Conservation (phyloP, 2,329 filamentous ascomycete species). For the Fusarium miscanthi region DNA sequence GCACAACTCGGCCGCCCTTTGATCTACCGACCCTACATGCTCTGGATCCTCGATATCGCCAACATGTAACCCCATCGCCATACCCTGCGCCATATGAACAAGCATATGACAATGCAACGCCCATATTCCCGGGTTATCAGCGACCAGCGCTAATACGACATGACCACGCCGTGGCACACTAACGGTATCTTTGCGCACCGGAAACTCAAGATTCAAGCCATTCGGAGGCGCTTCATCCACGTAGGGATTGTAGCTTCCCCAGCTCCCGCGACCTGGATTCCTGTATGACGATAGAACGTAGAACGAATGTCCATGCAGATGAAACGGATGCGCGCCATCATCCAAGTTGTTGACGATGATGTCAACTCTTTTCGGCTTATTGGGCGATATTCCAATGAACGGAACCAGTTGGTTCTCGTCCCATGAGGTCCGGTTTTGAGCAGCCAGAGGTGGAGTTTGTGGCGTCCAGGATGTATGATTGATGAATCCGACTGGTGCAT, state of each 20-base stretch:
- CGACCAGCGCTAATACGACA: background rate
- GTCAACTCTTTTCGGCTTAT: background rate
- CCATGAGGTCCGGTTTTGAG: background rate
- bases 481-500: slow-evolving; percentile 8
- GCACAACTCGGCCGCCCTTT: accelerated
- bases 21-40: background rate
- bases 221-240: background rate
- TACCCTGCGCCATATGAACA: slow-evolving; percentile 16
- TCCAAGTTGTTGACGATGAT: background rate
- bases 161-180: slow-evolving; percentile 2
- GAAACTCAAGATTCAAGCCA: background rate
- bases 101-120: slow-evolving; percentile 21
- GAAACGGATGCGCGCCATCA: slow-evolving; percentile 7
- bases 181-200: background rate
- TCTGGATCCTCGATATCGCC: background rate
- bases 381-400: accelerated
- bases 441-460: background rate
- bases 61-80: slow-evolving; percentile 5
- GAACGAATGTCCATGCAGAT: slow-evolving; percentile 1
- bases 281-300: background rate
- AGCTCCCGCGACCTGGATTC: background rate
- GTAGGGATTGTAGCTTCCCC: background rate
- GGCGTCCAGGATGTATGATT: slow-evolving; percentile 19
- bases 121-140: slow-evolving; percentile 9
- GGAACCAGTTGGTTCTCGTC: background rate